phyloP scores from a whole-genome alignment of 768 basidiomycete species.

The Tylopilus plumbeoviolaceoides region DNA sequence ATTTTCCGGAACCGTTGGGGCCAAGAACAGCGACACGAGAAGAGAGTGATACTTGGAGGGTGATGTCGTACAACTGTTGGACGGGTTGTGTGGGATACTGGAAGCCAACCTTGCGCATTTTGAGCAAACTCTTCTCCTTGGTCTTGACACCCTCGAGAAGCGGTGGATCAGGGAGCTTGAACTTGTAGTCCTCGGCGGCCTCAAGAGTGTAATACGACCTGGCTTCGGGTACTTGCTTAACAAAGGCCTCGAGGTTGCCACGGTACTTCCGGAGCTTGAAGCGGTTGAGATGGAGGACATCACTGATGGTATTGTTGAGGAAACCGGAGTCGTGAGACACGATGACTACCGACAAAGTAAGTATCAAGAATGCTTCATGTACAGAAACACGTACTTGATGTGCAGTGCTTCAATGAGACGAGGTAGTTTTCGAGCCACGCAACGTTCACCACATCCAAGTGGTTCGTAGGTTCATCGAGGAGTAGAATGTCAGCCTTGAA shows the following conservation, averaged over 20 bases:
- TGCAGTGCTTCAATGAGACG: constrained; percentile 81
- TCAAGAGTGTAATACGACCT: constrained; percentile 97
- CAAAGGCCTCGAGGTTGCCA: constrained; percentile 93
- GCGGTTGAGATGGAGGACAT: constrained; percentile 95
- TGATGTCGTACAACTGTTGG: constrained; percentile 92
- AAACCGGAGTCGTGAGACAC: constrained; percentile 97
- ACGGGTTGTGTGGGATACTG: constrained; percentile 85
- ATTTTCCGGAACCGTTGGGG: constrained; percentile 98
- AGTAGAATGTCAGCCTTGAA: constrained; percentile 98
- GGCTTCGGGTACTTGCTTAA: constrained; percentile 92
- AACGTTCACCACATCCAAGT: constrained; percentile 95
- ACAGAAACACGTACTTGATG: constrained; percentile 63
- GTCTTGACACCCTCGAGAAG: constrained; percentile 99
- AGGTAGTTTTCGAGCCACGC: constrained; percentile 97
- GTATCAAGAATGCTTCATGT: not conserved
- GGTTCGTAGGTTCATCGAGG: constrained; percentile 96
- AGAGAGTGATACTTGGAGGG: constrained; percentile 94
- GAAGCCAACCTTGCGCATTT: constrained; percentile 98
- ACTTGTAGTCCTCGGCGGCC: constrained; percentile 95
- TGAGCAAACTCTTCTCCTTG: constrained; percentile 94
- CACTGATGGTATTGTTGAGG: constrained; percentile 98
- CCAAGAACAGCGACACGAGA: constrained; percentile 98
- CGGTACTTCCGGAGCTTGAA: constrained; percentile 96
- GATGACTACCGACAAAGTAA: constrained; percentile 54
- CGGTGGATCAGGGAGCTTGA: constrained; percentile 96